Conservation (phyloP, 345 rosid genomes). For the Hypericum androsaemum region DNA sequence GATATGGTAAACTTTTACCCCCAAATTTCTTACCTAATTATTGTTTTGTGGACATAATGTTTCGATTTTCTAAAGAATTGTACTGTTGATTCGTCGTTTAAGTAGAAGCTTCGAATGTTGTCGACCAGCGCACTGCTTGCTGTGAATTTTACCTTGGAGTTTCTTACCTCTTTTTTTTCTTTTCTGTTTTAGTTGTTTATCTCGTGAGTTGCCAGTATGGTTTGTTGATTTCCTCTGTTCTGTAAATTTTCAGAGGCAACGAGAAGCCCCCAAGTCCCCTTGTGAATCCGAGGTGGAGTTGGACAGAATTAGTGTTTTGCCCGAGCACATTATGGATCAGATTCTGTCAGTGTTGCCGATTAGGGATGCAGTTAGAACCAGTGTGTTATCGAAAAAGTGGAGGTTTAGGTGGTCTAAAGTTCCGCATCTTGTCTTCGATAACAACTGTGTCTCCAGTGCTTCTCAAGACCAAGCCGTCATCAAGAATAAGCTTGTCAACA, state of each 20-base stretch:
- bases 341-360: constrained; percentile 22
- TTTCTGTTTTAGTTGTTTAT: too few species aligned
- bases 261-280: constrained; percentile 3
- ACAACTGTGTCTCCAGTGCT: constrained; percentile 18
- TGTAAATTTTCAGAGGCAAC: not conserved
- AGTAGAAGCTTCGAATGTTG: too few species aligned
- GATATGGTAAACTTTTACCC: too few species aligned
- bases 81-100: too few species aligned
- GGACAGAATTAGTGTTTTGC: constrained; percentile 23
- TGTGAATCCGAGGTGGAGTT: constrained; percentile 7
- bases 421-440: constrained; percentile 23
- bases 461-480: constrained; percentile 9
- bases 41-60: too few species aligned
- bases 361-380: constrained; percentile 26
- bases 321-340: constrained; percentile 21
- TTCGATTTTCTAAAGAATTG: too few species aligned
- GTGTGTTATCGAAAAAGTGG: constrained; percentile 26
- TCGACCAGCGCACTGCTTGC: too few species aligned
- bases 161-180: too few species aligned
- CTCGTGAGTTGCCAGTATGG: too few species aligned
- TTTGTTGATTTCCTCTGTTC: not conserved
- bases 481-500: constrained; percentile 19
- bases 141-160: too few species aligned
- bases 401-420: constrained; percentile 25
- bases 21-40: too few species aligned